Evolutionary conservation across 169 alveolate genomes (phyloP), one percentile per base, ranked within the genome.

Genomic region (Ophryocystis elektroscirrha): DNA sequence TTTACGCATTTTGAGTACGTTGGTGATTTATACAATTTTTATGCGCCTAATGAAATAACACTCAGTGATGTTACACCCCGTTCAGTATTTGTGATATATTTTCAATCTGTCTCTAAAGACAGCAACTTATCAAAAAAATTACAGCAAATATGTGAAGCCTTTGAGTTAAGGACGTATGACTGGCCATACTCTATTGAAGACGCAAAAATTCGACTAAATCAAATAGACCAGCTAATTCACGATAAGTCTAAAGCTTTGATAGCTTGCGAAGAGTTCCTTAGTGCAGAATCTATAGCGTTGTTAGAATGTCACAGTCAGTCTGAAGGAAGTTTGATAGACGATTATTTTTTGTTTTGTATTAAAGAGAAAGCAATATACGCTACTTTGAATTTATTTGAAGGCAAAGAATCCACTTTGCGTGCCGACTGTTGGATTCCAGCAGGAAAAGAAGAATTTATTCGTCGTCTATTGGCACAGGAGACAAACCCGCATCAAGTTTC

Each of bases 401-500:
- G 83, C 0, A 26, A 22, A 60, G 72, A 26, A n/a, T 42, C 20
- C 62, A 52, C 30, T 54, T 79, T 85, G 52, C 67, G 87, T 25
- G 93, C 96, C n/a, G 84, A 83, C 46, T 85, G 94, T 61, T 91
- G 98, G 98, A 80, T 81, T 49, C 95, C 96, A 9, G 73, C 69
- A 48, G 72, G 61, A 38, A 79, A 72, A 51, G 94, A 84, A 64
- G 90, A 78, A 9, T 77, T 73, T 20, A 74, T 87, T 2, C 65
- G 89, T 24, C 67, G 67, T 35, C 60, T 74, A 16, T 53, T 81
- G 36, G 55, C 72, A 30, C 75, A 73, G n/a, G 80, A 77, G 18
- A 32, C 18, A 12, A 32, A n/a, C 39, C 18, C n/a, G 18, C 12
- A 32, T n/a, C 18, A 12, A 12, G 39, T 32, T n/a, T n/a, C 81